phyloP scores from a whole-genome alignment of 192 early-diverging fungal genomes.

The Coemansia sp. region DNA sequence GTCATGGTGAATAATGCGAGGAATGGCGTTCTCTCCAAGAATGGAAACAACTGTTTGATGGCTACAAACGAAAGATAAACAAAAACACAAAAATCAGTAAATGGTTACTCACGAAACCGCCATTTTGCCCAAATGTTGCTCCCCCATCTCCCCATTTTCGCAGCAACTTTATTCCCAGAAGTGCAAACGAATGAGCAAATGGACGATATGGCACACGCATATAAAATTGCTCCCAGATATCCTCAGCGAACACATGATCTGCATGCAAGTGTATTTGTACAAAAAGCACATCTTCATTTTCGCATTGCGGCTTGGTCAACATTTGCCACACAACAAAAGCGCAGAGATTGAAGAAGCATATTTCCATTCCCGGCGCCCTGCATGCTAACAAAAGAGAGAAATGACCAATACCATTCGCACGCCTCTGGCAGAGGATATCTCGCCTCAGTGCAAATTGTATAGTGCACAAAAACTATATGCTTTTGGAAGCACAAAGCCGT shows the following conservation, averaged over 20 bases:
- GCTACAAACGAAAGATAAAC: conserved; percentile 8
- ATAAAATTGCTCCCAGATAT: background rate
- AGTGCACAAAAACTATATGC: background rate
- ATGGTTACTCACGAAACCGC: background rate
- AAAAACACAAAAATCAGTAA: conserved; percentile 20
- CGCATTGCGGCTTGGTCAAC: background rate
- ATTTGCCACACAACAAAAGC: background rate
- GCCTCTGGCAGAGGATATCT: background rate
- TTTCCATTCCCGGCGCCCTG: background rate
- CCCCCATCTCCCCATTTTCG: conserved; percentile 6
- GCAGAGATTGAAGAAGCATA: background rate
- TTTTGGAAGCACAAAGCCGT: background rate
- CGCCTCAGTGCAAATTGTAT: background rate
- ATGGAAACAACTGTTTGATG: conserved; percentile 9
- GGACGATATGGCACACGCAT: too few relatives aligned
- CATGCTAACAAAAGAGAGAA: background rate
- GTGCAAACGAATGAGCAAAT: background rate
- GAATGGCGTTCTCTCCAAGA: conserved; percentile 3
- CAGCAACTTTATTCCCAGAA: background rate
- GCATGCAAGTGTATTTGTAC: background rate
- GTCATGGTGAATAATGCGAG: background rate
- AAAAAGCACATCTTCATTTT: background rate
- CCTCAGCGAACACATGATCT: background rate
- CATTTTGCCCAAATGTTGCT: background rate
- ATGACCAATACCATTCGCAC: background rate